Base-by-base conservation (phyloP, 2,329 filamentous ascomycete species). In the Coccinonectria pachysandricola region DNA sequence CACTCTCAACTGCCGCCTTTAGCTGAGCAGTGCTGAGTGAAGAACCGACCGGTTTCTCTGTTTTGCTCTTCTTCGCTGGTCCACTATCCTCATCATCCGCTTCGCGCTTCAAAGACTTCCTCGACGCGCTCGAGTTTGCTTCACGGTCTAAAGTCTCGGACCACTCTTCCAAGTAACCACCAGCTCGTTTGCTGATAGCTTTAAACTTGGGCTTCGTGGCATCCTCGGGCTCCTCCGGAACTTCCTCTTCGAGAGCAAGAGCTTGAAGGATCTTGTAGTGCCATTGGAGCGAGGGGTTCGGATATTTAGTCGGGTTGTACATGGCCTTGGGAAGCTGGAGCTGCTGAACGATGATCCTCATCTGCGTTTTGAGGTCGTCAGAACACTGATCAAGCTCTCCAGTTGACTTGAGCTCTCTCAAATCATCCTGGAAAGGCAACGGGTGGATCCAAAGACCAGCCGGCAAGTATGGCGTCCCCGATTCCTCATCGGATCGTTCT, bases 241-340 rank as follows among this genome's bases (percentile, higher is more conserved):
- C 60, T 40, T 95, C 87, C 50, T 98, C 91, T 18, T 94, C 87
- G 1, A 98, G 65, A 0, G 91, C 91, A 31, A 95, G 68, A 6
- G 83, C 80, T 56, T 98, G 91, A 1, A 98, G 62, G 23, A 98
- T 93, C 35, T 75, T 79, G 62, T 96, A 98, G 59, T 96, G 91
- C 87, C 88, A 98, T 57, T 98, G 91, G 13, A 98, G 64, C 7
- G 82, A 71, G 7, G 87, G 86, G 36, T 98, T 98, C 0, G 91
- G 84, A 46, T 95, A 96, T 46, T 80, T 91, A 2, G 65, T 62
- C 1, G 88, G 87, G 40, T 93, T 80, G 48, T 92, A 98, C 16
- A 71, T 65, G 5, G 71, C 86, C 46, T 83, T 87, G 0, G 91
- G 91, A 6, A 98, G 71, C 49, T 94, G 85, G 1, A 95, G 62